phyloP scores from a whole-genome alignment of 2,329 filamentous ascomycete genomes.

The Sordariomycetes sp. region DNA sequence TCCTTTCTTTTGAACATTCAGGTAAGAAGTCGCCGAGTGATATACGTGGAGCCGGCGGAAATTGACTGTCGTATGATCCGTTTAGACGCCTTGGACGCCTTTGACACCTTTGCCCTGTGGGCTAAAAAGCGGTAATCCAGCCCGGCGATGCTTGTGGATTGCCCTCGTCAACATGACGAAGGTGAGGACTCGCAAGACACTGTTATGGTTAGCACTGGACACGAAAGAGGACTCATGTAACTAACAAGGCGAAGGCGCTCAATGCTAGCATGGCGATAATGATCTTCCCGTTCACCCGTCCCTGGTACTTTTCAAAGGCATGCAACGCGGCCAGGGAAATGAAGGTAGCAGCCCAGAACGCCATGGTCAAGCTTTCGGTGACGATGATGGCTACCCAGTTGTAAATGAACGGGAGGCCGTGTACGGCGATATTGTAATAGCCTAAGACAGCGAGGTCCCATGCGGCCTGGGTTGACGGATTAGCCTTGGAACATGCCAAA shows the following conservation, averaged over 20 bases:
- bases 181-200: constrained; percentile 1
- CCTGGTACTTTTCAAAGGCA: neutral
- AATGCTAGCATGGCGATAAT: constrained; percentile 3
- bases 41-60: too few relatives aligned
- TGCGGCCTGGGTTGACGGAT: neutral
- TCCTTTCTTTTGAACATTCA: too few relatives aligned
- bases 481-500: too few relatives aligned
- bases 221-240: neutral
- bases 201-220: neutral
- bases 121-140: constrained; percentile 3
- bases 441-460: constrained; percentile 3
- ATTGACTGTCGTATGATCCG: too few relatives aligned
- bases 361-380: constrained; percentile 1
- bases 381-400: constrained; percentile 3
- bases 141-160: constrained; percentile 1
- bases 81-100: too few relatives aligned
- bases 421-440: constrained; percentile 3
- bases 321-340: constrained; percentile 1
- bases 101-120: constrained; percentile 1
- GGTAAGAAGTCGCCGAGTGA: too few relatives aligned
- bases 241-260: constrained; percentile 3
- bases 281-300: constrained; percentile 1
- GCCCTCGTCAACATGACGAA: neutral
- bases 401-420: constrained; percentile 4
- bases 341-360: constrained; percentile 1